phyloP scores from a whole-genome alignment of 257 asterid species.

The Schizonepeta tenuifolia region DNA sequence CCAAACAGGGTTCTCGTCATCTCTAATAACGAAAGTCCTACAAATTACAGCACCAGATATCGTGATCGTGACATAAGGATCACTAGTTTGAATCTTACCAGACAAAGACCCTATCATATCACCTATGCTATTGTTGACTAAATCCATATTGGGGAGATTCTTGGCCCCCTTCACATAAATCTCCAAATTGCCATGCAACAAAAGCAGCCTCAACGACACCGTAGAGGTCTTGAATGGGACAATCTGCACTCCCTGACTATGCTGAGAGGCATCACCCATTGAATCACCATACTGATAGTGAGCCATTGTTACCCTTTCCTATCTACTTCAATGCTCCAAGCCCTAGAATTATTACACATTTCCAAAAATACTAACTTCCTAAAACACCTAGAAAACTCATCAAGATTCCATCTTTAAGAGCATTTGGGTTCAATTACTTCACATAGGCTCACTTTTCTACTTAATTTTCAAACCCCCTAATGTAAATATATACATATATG shows the following conservation, averaged over 20 bases:
- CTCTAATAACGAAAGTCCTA: constrained; percentile 71
- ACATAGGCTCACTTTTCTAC: constrained; percentile 1
- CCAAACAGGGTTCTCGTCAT: constrained; percentile 88
- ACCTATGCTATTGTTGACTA: constrained; percentile 59
- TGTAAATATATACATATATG: not conserved
- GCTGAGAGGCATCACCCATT: constrained; percentile 53
- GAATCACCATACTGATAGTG: constrained; percentile 48
- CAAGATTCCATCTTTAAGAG: constrained; percentile 29
- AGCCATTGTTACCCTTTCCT: constrained; percentile 50
- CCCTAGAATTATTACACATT: not conserved
- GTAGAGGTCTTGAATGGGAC: constrained; percentile 75
- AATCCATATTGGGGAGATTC: constrained; percentile 86
- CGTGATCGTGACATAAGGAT: constrained; percentile 80
- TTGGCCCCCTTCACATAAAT: constrained; percentile 74
- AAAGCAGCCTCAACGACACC: constrained; percentile 47
- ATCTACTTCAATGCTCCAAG: not conserved
- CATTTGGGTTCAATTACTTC: constrained; percentile 20
- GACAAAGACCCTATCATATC: constrained; percentile 52
- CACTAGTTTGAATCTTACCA: constrained; percentile 71
- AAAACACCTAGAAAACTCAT: constrained; percentile 6
- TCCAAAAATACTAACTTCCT: not conserved
- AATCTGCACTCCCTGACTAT: constrained; percentile 62
- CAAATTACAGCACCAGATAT: constrained; percentile 74
- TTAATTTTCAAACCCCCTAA: not conserved
- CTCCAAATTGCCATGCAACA: constrained; percentile 87